Base-by-base conservation (phyloP, 2,329 filamentous ascomycete genomes). In the Fusarium brachygibbosum region DNA sequence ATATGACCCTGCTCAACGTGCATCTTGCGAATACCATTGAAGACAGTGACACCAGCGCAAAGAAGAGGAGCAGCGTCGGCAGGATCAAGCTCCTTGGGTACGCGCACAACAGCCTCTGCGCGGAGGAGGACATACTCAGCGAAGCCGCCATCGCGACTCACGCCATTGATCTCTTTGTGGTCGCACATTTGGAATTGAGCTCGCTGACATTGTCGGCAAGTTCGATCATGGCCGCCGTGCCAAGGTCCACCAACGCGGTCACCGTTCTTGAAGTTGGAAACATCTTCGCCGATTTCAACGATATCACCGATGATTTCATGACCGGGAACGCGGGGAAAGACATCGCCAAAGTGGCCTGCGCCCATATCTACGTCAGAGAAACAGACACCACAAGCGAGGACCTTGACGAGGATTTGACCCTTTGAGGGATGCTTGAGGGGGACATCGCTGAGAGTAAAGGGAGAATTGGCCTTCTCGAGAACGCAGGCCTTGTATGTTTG, bases 221-320 rank as follows among this genome's bases (percentile, higher is more conserved):
- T 81, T 3, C 79, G 78, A 72, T 90, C 88, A 72, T 91, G 88
- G 3, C 88, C 89, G 5, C 78, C 78, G 49, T 80, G 78, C 78
- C 78, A 80, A 3, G 76, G 77, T 3, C 82, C 78, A 13, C 92
- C 92, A 6, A 93, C 87, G 4, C 88, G 83, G 58, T 93, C 90
- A 11, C 91, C 91, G 2, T 87, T 80, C 58, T 86, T 82, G 82
- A 90, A 89, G 25, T 82, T 80, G 57, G 83, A 85, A 52, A 90
- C 89, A 3, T 77, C 80, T 0, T 85, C 80, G 8, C 88, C 88
- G 1, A 92, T 76, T 9, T 86, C 86, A 17, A 87, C 89, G 5
- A 94, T 82, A 14, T 87, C 86, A 13, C 91, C 91, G 56, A 94
- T 86, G 34, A 91, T 81, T 76, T 94, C 91, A 78, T 94, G 92